Base-by-base conservation (phyloP, 2,329 filamentous ascomycete species). In the Didymellaceae sp. region DNA sequence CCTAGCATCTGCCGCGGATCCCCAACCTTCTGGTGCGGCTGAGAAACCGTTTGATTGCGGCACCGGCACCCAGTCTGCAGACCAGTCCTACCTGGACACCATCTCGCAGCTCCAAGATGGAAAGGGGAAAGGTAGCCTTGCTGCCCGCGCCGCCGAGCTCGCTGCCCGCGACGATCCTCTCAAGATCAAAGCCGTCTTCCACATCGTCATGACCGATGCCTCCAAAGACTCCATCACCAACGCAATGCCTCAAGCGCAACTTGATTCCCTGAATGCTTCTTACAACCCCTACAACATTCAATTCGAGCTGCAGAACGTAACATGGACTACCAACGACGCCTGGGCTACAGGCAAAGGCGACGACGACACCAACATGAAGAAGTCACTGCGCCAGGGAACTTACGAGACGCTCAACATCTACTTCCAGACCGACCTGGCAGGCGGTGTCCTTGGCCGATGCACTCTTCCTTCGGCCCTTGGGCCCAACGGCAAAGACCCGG, bases 341-440 rank as follows among this genome's bases (percentile, higher is more conserved):
- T 85, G 82, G 82, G 81, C 82, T 24, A 63, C 73, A 14, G 76
- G 72, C 44, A 74, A 72, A 25, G 66, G 66, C 18, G 76, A 78
- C 61, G 78, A 79, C 56, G 63, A 77, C 37, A 79, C 80, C 52
- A 58, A 49, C 10, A 81, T 84, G 79, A 85, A 85, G 66, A 64
- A 68, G 18, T 67, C 77, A 2, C 77, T 85, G 2, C 80, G 82
- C 17, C 71, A 76, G 50, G 82, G 83, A 42, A 78, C 66, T 30
- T 86, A 86, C 68, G 55, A 61, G 30, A 77, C 78, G 1, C 74
- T 85, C 26, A 86, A 86, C 66, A 72, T 86, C 52, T 85, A 84
- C 72, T 85, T 84, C 72, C 80, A 84, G 66, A 80, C 79, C 24
- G 75, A 84, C 47, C 74, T 85, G 20, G 49, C 62, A 5, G 72